Percentiles rank a stretch among this genome's conserved stretches.
Evolutionary conservation across 306 rosid species (phyloP).

Genomic region (Ormosia emarginata): DNA sequence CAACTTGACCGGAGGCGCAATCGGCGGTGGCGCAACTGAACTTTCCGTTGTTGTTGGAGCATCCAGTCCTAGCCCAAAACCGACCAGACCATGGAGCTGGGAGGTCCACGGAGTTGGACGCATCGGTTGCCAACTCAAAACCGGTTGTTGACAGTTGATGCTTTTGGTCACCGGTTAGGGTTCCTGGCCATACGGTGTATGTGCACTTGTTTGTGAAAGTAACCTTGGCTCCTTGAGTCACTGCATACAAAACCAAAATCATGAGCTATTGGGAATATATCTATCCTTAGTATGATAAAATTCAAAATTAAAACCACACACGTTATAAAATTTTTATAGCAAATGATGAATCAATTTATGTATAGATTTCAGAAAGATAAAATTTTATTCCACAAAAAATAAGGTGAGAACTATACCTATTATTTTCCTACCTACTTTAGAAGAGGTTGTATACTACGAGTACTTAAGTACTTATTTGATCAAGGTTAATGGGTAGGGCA

Average conservation of each 20-base stretch:
- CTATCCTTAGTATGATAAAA: too few species aligned
- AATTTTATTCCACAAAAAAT: too few species aligned
- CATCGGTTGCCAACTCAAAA: conserved; percentile 17
- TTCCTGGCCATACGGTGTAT: conserved; percentile 36
- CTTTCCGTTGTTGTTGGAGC: conserved; percentile 3
- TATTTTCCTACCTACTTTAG: too few species aligned
- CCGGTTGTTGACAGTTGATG: conserved; percentile 22
- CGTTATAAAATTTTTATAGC: too few species aligned
- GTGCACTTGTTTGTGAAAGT: conserved; percentile 25
- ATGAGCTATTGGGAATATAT: background rate
- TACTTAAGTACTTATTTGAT: too few species aligned
- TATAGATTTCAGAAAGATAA: too few species aligned
- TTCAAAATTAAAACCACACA: too few species aligned
- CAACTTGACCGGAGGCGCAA: conserved; percentile 22
- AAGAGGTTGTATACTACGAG: too few species aligned
- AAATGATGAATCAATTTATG: too few species aligned
- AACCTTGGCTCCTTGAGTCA: background rate
- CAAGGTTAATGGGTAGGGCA: too few species aligned
- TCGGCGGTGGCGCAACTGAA: conserved; percentile 32
- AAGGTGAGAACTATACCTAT: too few species aligned
- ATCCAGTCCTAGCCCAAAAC: conserved; percentile 20
- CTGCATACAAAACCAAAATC: background rate
- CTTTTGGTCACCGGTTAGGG: conserved; percentile 7
- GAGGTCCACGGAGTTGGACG: background rate
- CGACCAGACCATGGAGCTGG: conserved; percentile 30